These are phyloP conservation scores for Tolypocladium tropicale DNA, from an alignment of 2,329 filamentous ascomycete genomes.

Conservation along the genomic window DNA sequence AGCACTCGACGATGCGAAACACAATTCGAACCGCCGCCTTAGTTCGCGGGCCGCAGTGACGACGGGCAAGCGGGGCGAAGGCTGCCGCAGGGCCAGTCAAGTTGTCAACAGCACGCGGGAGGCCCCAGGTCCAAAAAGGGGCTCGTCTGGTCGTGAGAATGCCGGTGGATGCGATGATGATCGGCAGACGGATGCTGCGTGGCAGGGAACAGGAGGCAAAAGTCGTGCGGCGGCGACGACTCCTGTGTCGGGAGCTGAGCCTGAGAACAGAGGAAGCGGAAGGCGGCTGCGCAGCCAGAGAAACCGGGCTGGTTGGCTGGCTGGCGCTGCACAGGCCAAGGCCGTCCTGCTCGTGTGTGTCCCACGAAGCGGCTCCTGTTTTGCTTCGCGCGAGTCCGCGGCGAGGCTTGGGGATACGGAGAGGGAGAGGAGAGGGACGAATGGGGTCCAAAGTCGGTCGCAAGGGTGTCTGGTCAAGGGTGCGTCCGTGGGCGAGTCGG, in stretches of 20 bases:
- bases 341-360: not conserved
- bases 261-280: not conserved
- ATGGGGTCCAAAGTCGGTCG: not conserved
- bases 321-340: not conserved
- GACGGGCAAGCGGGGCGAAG: not conserved
- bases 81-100: not conserved
- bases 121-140: not conserved
- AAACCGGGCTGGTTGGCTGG: not conserved
- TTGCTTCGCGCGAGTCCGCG: not conserved
- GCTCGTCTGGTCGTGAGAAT: not conserved
- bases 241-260: not conserved
- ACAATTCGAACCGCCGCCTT: not conserved
- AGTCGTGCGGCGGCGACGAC: not conserved
- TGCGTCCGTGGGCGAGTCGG: not conserved
- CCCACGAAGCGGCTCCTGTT: not conserved
- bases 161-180: not conserved
- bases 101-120: not conserved
- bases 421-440: too few relatives aligned
- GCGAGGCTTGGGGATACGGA: too few relatives aligned
- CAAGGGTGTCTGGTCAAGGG: not conserved
- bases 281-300: not conserved
- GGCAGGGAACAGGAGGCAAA: not conserved
- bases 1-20: too few relatives aligned
- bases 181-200: not conserved
- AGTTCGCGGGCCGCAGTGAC: not conserved